These are phyloP conservation scores for Phytophthora pistaciae DNA, from an alignment of 352 stramenopile species.

Conservation along the genomic window DNA sequence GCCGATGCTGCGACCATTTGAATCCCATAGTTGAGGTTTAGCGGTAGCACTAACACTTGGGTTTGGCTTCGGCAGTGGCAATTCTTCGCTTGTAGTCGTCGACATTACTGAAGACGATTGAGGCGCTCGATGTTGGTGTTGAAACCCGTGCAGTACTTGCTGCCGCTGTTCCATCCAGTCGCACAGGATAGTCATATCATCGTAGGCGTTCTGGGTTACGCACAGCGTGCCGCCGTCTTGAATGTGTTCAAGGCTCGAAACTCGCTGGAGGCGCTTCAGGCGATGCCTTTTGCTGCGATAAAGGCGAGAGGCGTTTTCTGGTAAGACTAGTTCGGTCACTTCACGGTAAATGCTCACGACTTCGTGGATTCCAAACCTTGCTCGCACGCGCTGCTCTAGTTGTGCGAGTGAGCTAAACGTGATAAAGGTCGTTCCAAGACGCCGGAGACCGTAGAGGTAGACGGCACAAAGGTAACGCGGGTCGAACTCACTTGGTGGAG, in stretches of 20 bases:
- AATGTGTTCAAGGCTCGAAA: constrained; percentile 51
- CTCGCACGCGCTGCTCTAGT: constrained; percentile 43
- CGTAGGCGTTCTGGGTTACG: constrained; percentile 63
- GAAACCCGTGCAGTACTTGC: constrained; percentile 35
- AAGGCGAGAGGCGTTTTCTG: not conserved
- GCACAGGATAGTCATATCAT: constrained; percentile 79
- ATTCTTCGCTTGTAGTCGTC: not conserved
- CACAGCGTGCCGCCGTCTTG: constrained; percentile 67
- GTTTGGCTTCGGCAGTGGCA: constrained; percentile 5
- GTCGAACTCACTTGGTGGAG: constrained; percentile 3
- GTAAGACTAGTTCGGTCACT: constrained; percentile 14
- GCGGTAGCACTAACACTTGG: not conserved
- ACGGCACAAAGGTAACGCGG: constrained; percentile 55
- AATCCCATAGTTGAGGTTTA: constrained; percentile 57
- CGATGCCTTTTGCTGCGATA: not conserved
- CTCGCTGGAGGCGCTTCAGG: constrained; percentile 43
- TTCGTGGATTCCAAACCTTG: constrained; percentile 33
- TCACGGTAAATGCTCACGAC: constrained; percentile 66
- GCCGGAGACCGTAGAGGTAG: constrained; percentile 54
- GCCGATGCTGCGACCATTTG: constrained; percentile 57
- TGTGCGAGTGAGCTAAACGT: constrained; percentile 57
- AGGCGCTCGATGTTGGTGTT: constrained; percentile 11
- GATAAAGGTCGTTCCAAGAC: constrained; percentile 54
- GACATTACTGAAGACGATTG: constrained; percentile 1
- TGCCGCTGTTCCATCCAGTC: constrained; percentile 68